These are phyloP conservation scores for Mycosphaerella sp. DNA, from an alignment of 2,329 filamentous ascomycete genomes.

Conservation along the genomic window DNA sequence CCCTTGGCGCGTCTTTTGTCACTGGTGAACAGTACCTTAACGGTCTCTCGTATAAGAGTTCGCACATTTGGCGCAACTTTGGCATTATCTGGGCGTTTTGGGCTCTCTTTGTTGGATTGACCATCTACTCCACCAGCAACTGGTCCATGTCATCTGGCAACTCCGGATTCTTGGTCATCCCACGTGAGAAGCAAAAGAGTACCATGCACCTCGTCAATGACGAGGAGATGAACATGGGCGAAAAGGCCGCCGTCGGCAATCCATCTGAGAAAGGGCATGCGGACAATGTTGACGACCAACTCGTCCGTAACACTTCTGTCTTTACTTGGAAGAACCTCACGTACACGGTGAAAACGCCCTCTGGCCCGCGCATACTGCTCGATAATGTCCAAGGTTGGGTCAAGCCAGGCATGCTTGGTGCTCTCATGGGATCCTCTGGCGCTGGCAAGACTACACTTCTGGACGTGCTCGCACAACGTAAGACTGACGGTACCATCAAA, in stretches of 20 bases:
- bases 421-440: constrained; percentile 74
- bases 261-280: constrained; percentile 8
- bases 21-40: constrained; percentile 56
- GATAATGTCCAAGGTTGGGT: constrained; percentile 65
- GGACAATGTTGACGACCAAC: constrained; percentile 21
- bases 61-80: constrained; percentile 51
- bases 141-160: constrained; percentile 47
- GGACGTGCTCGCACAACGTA: constrained; percentile 40
- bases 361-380: constrained; percentile 44
- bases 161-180: constrained; percentile 48
- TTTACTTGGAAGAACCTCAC: constrained; percentile 84
- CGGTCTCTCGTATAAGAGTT: constrained; percentile 44
- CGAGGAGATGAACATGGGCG: constrained; percentile 14
- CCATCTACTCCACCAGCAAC: constrained; percentile 50
- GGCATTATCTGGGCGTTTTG: constrained; percentile 63
- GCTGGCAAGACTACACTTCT: constrained; percentile 39
- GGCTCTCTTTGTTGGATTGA: constrained; percentile 53
- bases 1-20: constrained; percentile 49
- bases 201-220: constrained; percentile 20
- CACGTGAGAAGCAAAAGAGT: constrained; percentile 51
- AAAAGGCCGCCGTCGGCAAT: constrained; percentile 11
- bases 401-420: constrained; percentile 68
- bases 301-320: constrained; percentile 58
- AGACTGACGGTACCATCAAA: constrained; percentile 40
- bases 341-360: constrained; percentile 58